These are phyloP conservation scores for Bremia lactucae DNA, from an alignment of 352 stramenopile species.

Conservation along the genomic window DNA sequence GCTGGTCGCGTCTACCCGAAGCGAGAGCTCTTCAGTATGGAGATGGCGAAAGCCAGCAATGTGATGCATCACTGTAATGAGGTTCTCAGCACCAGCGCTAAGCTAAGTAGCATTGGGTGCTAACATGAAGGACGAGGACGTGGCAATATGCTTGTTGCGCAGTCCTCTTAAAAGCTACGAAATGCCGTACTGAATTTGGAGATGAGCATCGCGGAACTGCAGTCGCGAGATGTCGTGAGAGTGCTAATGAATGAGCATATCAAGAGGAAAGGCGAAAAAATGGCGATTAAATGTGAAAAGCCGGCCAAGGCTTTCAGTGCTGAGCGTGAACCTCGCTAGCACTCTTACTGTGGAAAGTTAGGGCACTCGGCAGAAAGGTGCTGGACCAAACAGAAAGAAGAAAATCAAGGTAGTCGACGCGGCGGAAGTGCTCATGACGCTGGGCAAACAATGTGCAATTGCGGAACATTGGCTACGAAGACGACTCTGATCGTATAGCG, in stretches of 20 bases:
- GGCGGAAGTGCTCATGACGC: background rate
- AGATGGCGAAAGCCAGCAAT: background rate
- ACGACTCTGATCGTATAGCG: background rate
- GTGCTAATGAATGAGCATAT: background rate
- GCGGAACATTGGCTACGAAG: background rate
- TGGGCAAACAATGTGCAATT: background rate
- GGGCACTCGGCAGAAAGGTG: conserved; percentile 2
- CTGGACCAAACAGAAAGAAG: too few species aligned
- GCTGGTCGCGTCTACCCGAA: too few species aligned
- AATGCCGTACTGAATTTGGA: background rate
- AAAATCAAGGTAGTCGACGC: background rate
- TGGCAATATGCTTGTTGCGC: background rate
- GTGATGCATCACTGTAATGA: background rate
- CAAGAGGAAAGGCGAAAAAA: background rate
- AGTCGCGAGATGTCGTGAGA: background rate
- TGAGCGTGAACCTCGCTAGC: background rate
- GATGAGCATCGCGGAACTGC: background rate
- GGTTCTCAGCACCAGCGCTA: background rate
- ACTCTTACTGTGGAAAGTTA: background rate
- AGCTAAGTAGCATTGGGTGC: too few species aligned
- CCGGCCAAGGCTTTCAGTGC: background rate
- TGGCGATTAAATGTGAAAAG: background rate
- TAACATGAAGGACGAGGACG: background rate
- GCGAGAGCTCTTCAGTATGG: too few species aligned
- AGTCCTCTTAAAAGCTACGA: background rate